phyloP scores from a whole-genome alignment of 768 basidiomycete genomes.

The Lactifluus echinatus region DNA sequence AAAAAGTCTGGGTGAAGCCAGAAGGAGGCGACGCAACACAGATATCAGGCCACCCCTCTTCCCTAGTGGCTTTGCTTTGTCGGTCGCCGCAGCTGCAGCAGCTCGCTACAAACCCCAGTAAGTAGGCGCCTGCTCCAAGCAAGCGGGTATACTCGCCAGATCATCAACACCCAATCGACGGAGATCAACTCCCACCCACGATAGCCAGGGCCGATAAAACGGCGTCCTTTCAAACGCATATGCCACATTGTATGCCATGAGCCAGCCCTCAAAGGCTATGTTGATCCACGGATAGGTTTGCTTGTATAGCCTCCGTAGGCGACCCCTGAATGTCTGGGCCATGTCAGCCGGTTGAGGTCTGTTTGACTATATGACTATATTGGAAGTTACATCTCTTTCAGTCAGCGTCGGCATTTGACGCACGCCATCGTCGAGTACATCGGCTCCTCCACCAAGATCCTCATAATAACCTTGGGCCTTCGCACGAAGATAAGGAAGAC shows the following conservation, averaged over 20 bases:
- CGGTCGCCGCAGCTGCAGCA: slow-evolving; percentile 20
- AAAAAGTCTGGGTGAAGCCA: slow-evolving; percentile 49
- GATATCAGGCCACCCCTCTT: slow-evolving; percentile 32
- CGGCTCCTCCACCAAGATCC: slow-evolving; percentile 76
- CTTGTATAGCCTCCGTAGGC: slow-evolving; percentile 58
- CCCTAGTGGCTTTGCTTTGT: slow-evolving; percentile 20
- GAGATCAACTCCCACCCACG: slow-evolving; percentile 76
- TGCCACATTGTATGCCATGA: slow-evolving; percentile 75
- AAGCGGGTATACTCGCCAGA: slow-evolving; percentile 42
- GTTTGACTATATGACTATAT: slow-evolving; percentile 32
- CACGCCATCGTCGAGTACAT: slow-evolving; percentile 44
- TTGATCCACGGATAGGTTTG: slow-evolving; percentile 76
- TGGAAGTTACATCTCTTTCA: too few species aligned
- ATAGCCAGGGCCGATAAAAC: slow-evolving; percentile 87
- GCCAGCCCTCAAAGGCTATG: slow-evolving; percentile 67
- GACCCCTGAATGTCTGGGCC: slow-evolving; percentile 42
- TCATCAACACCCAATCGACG: slow-evolving; percentile 74
- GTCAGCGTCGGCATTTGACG: slow-evolving; percentile 39
- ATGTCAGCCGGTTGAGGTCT: slow-evolving; percentile 1
- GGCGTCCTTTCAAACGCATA: slow-evolving; percentile 85
- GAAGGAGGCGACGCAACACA: slow-evolving; percentile 39
- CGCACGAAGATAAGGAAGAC: slow-evolving; percentile 80
- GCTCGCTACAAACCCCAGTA: slow-evolving; percentile 22
- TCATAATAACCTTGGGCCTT: slow-evolving; percentile 90
- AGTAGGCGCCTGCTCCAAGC: neutral